These are phyloP conservation scores for Endotrypanum monterogeii DNA, from an alignment of 208 protist species.

Conservation along the genomic window DNA sequence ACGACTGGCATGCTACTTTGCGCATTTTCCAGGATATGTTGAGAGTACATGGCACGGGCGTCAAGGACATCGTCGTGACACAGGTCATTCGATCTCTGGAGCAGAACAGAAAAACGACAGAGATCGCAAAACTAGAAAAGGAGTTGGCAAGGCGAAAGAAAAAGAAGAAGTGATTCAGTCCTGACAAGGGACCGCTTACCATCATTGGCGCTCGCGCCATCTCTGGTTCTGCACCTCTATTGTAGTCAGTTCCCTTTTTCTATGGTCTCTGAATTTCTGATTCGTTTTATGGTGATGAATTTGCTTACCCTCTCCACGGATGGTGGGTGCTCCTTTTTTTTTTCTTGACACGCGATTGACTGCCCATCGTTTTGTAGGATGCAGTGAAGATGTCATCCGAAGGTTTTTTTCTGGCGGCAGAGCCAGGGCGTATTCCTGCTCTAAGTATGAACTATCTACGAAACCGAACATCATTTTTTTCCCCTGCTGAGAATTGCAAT, in stretches of 20 bases:
- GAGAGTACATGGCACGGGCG: constrained; percentile 58
- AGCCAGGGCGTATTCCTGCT: no score
- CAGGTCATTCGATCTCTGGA: constrained; percentile 78
- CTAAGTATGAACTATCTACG: no score
- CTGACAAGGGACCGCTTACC: neutral
- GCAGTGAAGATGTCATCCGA: no score
- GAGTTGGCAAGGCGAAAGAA: constrained; percentile 72
- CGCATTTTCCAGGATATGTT: constrained; percentile 72
- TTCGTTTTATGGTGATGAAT: neutral
- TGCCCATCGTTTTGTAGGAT: neutral
- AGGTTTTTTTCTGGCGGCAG: no score
- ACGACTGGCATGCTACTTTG: constrained; percentile 73
- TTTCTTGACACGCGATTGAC: neutral
- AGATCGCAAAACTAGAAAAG: constrained; percentile 76
- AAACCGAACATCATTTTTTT: no score
- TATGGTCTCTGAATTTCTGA: neutral
- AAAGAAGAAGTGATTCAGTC: constrained; percentile 40
- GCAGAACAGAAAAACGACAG: constrained; percentile 56
- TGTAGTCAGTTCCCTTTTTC: neutral
- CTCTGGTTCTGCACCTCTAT: neutral
- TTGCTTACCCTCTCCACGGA: neutral
- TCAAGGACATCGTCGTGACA: constrained; percentile 79
- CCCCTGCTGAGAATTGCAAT: no score
- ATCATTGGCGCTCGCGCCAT: neutral
- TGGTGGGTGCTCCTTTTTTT: neutral